phyloP scores from a whole-genome alignment of 2,329 filamentous ascomycete species.

The Lomentospora prolificans region DNA sequence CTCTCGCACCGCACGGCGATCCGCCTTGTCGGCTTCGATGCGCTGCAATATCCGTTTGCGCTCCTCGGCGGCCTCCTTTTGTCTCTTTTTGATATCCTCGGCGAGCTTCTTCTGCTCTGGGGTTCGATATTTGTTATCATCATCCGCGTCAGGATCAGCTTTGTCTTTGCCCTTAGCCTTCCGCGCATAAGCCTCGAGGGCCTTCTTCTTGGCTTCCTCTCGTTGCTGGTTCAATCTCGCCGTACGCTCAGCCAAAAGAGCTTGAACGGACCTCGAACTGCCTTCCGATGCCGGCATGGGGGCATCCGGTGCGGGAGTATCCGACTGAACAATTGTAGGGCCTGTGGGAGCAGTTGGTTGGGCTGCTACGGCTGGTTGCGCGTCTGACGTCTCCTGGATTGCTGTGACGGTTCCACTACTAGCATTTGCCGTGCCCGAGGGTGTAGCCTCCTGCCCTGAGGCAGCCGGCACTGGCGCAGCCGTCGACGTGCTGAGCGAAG shows the following conservation, averaged over 20 bases:
- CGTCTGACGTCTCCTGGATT: neutral
- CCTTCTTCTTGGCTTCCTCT: conserved; percentile 34
- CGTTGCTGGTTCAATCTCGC: conserved; percentile 32
- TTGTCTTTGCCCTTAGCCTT: conserved; percentile 20
- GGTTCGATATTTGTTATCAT: conserved; percentile 12
- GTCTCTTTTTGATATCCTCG: conserved; percentile 49
- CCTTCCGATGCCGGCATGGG: neutral
- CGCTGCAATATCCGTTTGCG: conserved; percentile 60
- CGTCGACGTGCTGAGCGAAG: conserved; percentile 20
- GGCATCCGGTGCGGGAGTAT: neutral
- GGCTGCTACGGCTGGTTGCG: neutral
- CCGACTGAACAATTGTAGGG: neutral
- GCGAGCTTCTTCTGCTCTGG: conserved; percentile 32
- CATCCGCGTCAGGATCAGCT: conserved; percentile 21
- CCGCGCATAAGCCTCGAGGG: conserved; percentile 24
- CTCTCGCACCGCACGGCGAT: conserved; percentile 44
- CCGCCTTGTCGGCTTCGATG: conserved; percentile 68
- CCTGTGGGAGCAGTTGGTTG: neutral
- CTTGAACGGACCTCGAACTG: conserved; percentile 13
- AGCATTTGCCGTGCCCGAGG: conserved; percentile 13
- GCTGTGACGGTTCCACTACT: conserved; percentile 12
- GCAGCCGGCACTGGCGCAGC: conserved; percentile 11
- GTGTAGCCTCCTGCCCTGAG: conserved; percentile 11
- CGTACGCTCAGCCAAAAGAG: conserved; percentile 40
- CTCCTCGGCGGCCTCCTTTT: conserved; percentile 58